Percentiles rank a stretch among this genome's conserved stretches.
These are phyloP conservation scores for Clathrospora elynae DNA, from an alignment of 2,329 filamentous ascomycete species.

Conservation along the genomic window DNA sequence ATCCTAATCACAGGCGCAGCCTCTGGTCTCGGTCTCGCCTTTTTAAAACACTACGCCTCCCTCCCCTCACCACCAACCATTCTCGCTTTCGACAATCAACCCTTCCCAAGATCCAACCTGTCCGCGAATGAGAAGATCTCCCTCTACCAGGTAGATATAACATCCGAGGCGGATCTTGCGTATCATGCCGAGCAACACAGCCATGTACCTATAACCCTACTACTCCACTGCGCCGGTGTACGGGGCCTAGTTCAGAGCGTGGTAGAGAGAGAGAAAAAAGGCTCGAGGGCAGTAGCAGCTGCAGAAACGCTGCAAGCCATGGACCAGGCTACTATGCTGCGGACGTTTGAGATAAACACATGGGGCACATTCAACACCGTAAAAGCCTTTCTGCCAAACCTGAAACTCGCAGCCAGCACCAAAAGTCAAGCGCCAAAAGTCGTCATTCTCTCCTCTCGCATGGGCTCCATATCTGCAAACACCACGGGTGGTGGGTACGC, in stretches of 20 bases:
- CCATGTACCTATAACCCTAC: conserved; percentile 42
- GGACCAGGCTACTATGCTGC: conserved; percentile 47
- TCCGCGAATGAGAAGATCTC: conserved; percentile 6
- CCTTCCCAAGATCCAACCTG: conserved; percentile 2
- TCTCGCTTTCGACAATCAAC: conserved; percentile 29
- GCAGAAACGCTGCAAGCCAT: conserved; percentile 52
- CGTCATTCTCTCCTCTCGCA: conserved; percentile 52
- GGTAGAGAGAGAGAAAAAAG: conserved; percentile 17
- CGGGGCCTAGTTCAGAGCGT: conserved; percentile 49
- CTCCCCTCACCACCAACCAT: conserved; percentile 16
- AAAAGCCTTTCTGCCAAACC: conserved; percentile 45
- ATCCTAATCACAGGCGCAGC: conserved; percentile 92
- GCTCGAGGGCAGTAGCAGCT: conserved; percentile 38
- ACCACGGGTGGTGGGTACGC: conserved; percentile 52
- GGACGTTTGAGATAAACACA: conserved; percentile 51
- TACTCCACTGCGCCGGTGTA: conserved; percentile 54
- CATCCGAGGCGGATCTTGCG: conserved; percentile 2
- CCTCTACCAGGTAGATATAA: conserved; percentile 20
- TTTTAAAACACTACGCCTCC: conserved; percentile 33
- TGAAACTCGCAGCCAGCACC: conserved; percentile 19
- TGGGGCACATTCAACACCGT: conserved; percentile 52
- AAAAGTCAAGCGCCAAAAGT: conserved; percentile 42
- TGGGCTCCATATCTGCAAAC: conserved; percentile 53
- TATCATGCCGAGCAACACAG: conserved; percentile 21
- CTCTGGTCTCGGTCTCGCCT: conserved; percentile 83